These are phyloP conservation scores for Peronospora destructor DNA, from an alignment of 352 stramenopile species.

Conservation along the genomic window DNA sequence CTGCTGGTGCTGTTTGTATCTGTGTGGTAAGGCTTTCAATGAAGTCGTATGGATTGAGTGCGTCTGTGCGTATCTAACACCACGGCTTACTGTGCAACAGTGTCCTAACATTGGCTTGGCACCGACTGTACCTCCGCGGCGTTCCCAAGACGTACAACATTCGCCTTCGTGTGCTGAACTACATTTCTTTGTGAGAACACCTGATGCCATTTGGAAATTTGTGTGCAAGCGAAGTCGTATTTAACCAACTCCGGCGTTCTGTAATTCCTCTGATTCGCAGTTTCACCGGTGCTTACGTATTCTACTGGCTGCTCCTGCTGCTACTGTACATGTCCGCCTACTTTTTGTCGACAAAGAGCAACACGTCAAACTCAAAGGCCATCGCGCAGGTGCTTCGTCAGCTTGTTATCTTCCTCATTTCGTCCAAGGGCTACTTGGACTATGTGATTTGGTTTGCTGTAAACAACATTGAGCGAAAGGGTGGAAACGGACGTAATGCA, in stretches of 20 bases:
- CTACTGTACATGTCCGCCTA: conserved; percentile 88
- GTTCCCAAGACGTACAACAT: conserved; percentile 88
- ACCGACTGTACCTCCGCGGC: conserved; percentile 72
- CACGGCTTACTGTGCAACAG: conserved; percentile 16
- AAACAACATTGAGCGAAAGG: conserved; percentile 77
- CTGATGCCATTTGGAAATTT: not conserved
- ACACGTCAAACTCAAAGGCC: conserved; percentile 43
- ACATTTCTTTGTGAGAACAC: conserved; percentile 73
- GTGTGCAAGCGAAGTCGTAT: not conserved
- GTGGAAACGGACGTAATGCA: conserved; percentile 41
- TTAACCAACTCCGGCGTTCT: conserved; percentile 3
- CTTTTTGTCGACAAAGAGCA: conserved; percentile 72
- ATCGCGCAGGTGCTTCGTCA: conserved; percentile 75
- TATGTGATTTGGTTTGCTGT: conserved; percentile 88
- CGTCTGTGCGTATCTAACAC: conserved; percentile 1
- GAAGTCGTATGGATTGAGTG: not conserved
- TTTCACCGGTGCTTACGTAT: conserved; percentile 83
- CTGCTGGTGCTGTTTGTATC: conserved; percentile 80
- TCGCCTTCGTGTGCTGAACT: conserved; percentile 83
- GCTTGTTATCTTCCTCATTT: conserved; percentile 77
- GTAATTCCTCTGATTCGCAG: conserved; percentile 22
- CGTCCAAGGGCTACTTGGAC: conserved; percentile 79
- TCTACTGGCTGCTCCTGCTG: conserved; percentile 84
- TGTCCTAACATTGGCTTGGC: conserved; percentile 77
- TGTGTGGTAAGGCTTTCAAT: conserved; percentile 42